Evolutionary conservation across 495 filamentous ascomycete genomes (phyloP), one percentile per base, ranked within the genome.

Genomic region (Daldinia grandis): DNA sequence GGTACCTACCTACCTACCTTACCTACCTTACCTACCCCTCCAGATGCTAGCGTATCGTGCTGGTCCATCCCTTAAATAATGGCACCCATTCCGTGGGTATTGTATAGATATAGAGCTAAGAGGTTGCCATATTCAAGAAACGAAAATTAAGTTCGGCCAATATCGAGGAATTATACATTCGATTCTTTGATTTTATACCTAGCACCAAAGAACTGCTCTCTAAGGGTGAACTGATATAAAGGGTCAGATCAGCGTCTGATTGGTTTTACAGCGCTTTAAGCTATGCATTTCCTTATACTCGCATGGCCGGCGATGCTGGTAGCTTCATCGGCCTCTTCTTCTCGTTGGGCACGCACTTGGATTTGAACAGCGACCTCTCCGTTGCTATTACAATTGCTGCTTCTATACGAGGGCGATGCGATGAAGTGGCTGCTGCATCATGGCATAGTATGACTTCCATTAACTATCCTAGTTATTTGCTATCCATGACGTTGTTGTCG

Each of bases 331-430:
- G 83, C 49, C 80, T 80, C 0, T 82, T 74, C 58, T 84, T 83
- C 74, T 80, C 76, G 0, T 84, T 81, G 3, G 85, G 83, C 24
- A 80, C 85, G 0, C 85, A 87, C 61, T 66, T 87, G 9, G 85
- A 84, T 1, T 38, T 87, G 3, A 37, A 76, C 2, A 71, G 79
- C 21, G 85, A 73, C 25, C 76, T 87, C 0, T 82, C 84, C 0
- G 85, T 85, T 1, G 85, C 83, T 12, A 67, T 64, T 4, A 76
- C 79, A 12, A 78, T 81, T 10, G 53, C 66, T 1, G 79, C 79
- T 5, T n/a, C 72, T 10, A 62, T 69, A 25, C 68, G 66, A 14
- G 84, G 83, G 6, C 68, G 86, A 25, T 76, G 68, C 47, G 70
- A 73, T 17, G 83, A 87, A 68, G 5, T 55, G 0, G 63, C 44